Evolutionary conservation across 805 yeast species (phyloP).

Genomic region (Hyphopichia homilentoma): DNA sequence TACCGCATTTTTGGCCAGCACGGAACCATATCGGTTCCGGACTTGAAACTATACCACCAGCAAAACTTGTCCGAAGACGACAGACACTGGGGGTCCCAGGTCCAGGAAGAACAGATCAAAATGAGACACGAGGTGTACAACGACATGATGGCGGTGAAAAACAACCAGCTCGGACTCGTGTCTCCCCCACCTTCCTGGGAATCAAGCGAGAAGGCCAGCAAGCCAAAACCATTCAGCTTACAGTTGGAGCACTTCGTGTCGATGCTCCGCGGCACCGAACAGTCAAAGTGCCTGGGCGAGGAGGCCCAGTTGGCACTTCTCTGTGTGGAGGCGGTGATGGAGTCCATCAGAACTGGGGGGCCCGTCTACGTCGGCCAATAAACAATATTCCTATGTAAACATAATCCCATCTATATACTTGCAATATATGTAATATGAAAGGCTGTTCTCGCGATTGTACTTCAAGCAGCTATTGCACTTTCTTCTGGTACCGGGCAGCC

Average conservation of each 20-base stretch:
- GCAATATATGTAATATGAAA: no score
- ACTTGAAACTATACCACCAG: constrained; percentile 35
- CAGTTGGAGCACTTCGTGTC: constrained; percentile 38
- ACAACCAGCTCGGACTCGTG: constrained; percentile 9
- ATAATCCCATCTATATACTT: no score
- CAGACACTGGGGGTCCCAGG: constrained; percentile 27
- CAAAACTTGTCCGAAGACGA: constrained; percentile 11
- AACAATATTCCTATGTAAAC: no score
- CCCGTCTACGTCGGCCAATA: no score
- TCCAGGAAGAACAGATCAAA: constrained; percentile 17
- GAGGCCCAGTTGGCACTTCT: constrained; percentile 32
- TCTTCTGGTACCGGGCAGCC: constrained; percentile 19
- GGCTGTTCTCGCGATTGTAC: no score
- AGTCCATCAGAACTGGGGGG: constrained; percentile 26
- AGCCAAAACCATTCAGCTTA: constrained; percentile 32
- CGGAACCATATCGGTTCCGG: constrained; percentile 40
- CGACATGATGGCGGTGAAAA: constrained; percentile 3
- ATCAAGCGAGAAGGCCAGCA: constrained; percentile 11
- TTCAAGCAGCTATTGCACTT: no score
- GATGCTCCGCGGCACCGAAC: constrained; percentile 26
- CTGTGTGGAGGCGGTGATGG: constrained; percentile 32
- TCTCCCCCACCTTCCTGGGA: constrained; percentile 33
- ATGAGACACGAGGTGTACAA: constrained; percentile 11
- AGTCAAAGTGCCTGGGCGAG: constrained; percentile 25
- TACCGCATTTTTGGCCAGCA: constrained; percentile 36